Evolutionary conservation across 2,329 filamentous ascomycete genomes (phyloP).

Genomic region (Sphaceloma murrayae): DNA sequence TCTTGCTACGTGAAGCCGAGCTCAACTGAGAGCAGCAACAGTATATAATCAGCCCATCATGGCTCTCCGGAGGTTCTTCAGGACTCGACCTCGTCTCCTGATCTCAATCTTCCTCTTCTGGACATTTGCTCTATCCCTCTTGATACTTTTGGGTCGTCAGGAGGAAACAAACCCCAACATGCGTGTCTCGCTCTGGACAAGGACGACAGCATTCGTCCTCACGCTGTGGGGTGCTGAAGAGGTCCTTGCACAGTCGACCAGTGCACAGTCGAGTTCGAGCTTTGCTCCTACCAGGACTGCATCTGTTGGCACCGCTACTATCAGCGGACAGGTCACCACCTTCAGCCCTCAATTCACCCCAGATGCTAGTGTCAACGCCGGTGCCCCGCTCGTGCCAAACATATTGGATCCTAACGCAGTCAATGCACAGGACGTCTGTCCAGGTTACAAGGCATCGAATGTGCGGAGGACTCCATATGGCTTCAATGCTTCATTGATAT

Average conservation of each 20-base stretch:
- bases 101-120: not conserved
- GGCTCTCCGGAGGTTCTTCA: not conserved
- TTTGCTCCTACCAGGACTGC: constrained; percentile 11
- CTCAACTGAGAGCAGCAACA: not conserved
- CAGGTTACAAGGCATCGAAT: constrained; percentile 48
- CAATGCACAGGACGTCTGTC: constrained; percentile 54
- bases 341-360: constrained; percentile 28
- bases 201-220: not conserved
- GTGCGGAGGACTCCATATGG: constrained; percentile 39
- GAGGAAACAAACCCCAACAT: not conserved
- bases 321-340: constrained; percentile 24
- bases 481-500: constrained; percentile 42
- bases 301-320: constrained; percentile 22
- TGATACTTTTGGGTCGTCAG: not conserved
- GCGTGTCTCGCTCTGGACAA: not conserved
- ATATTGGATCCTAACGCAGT: constrained; percentile 54
- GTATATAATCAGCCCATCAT: not conserved
- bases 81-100: not conserved
- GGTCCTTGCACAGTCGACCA: not conserved
- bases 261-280: not conserved
- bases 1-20: too few relatives aligned
- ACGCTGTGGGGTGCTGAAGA: not conserved
- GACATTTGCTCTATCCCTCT: not conserved
- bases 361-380: constrained; percentile 27
- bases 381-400: constrained; percentile 47